Conservation (phyloP, 2,329 filamentous ascomycete species). For the Scytalidium sp. region DNA sequence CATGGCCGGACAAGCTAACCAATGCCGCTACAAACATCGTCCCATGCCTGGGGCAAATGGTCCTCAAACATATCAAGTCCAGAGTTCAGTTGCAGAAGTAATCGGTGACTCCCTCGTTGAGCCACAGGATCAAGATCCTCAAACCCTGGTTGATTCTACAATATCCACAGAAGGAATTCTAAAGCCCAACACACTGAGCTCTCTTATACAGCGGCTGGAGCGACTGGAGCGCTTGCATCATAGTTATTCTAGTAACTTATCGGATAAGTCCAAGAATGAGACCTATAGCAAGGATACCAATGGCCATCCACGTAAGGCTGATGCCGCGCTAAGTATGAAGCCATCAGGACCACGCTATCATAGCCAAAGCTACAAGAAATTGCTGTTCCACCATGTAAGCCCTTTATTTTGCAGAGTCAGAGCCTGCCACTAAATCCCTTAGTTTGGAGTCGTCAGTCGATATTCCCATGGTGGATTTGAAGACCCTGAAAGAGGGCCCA, state of each 20-base stretch:
- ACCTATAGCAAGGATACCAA: background rate
- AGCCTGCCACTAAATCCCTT: background rate
- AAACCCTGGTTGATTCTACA: too few species aligned
- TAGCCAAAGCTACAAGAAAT: conserved; percentile 10
- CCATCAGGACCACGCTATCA: conserved; percentile 8
- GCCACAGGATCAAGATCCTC: background rate
- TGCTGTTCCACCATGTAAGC: conserved; percentile 7
- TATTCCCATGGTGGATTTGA: conserved; percentile 5
- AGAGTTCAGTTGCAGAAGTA: background rate
- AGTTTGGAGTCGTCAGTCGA: conserved; percentile 4
- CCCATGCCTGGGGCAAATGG: background rate
- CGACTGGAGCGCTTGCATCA: conserved; percentile 5
- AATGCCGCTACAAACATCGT: conserved; percentile 11
- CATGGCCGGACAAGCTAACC: conserved; percentile 3
- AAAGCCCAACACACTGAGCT: too few species aligned
- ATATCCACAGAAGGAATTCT: too few species aligned
- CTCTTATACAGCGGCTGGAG: conserved; percentile 4
- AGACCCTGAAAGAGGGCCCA: conserved; percentile 5
- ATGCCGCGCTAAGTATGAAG: conserved; percentile 8
- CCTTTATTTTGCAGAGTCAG: too few species aligned
- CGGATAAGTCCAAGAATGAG: background rate
- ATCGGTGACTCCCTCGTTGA: background rate
- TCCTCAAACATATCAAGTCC: background rate
- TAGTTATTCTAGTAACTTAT: background rate
- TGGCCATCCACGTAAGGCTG: background rate